Percentiles rank a stretch among this genome's conserved stretches.
Conservation (phyloP, 495 filamentous ascomycete genomes). For the Chaetomidium leptoderma region DNA sequence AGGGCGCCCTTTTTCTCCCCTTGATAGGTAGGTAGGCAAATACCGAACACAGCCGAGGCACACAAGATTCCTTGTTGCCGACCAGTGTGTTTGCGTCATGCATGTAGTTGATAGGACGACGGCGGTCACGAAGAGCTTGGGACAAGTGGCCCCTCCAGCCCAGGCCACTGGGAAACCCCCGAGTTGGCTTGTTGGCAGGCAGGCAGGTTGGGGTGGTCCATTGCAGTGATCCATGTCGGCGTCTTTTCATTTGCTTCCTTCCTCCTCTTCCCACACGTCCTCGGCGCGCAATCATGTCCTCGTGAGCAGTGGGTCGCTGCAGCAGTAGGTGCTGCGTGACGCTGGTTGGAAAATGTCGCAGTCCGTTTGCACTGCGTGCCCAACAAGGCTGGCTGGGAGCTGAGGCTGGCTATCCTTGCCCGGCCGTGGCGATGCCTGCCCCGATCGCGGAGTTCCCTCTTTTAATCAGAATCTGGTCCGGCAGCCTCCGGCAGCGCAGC, state of each 20-base stretch:
- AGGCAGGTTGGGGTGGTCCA: too few species aligned
- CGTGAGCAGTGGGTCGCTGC: conserved; percentile 18
- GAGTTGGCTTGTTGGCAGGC: too few species aligned
- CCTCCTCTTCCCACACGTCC: not conserved
- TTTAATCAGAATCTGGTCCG: not conserved
- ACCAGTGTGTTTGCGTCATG: too few species aligned
- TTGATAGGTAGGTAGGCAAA: too few species aligned
- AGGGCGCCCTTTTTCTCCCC: too few species aligned
- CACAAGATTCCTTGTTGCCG: too few species aligned
- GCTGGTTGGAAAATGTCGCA: not conserved
- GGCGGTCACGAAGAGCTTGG: too few species aligned
- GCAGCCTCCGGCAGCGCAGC: not conserved
- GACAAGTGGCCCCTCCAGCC: too few species aligned
- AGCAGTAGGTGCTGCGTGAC: not conserved
- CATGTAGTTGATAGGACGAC: too few species aligned
- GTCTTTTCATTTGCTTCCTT: not conserved
- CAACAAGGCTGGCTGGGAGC: too few species aligned
- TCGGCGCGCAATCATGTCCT: conserved; percentile 13
- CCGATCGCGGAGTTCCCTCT: conserved; percentile 21
- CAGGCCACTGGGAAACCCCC: too few species aligned
- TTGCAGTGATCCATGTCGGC: not conserved
- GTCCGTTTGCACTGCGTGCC: not conserved
- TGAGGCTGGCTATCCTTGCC: conserved; percentile 19
- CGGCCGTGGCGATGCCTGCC: conserved; percentile 6
- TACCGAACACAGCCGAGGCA: too few species aligned